These are phyloP conservation scores for Hypomontagnella submonticulosa DNA, from an alignment of 495 filamentous ascomycete genomes.

Conservation along the genomic window DNA sequence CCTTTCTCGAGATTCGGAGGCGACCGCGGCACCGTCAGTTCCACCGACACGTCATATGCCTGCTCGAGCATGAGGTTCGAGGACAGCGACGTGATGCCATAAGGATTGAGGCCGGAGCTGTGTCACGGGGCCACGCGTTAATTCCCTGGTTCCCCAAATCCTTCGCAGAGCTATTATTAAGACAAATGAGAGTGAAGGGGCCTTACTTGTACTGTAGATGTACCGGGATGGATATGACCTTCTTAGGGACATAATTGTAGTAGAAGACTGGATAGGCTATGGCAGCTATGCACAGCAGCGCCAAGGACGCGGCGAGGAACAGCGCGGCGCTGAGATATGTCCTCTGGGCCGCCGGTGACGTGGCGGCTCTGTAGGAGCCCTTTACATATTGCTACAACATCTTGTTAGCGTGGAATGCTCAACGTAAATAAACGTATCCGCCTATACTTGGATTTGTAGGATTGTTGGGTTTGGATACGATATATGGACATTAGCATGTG, in stretches of 20 bases:
- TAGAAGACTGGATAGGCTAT: conserved; percentile 83
- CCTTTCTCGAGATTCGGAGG: conserved; percentile 70
- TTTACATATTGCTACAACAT: conserved; percentile 40
- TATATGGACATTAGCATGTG: conserved; percentile 3
- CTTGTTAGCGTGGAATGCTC: background rate
- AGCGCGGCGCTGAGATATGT: conserved; percentile 78
- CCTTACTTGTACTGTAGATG: conserved; percentile 84
- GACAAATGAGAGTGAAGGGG: conserved; percentile 1
- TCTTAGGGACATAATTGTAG: conserved; percentile 80
- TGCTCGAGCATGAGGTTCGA: conserved; percentile 63
- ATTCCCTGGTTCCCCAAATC: background rate
- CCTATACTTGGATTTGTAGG: too few species aligned
- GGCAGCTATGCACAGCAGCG: conserved; percentile 71
- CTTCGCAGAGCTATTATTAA: background rate
- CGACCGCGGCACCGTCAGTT: conserved; percentile 69
- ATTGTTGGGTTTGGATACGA: background rate
- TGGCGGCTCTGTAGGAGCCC: conserved; percentile 61
- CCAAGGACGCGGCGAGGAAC: conserved; percentile 65
- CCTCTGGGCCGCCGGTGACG: conserved; percentile 73
- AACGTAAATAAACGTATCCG: background rate
- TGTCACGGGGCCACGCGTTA: conserved; percentile 1
- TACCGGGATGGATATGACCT: conserved; percentile 69
- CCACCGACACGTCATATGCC: conserved; percentile 70
- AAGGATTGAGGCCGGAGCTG: conserved; percentile 62
- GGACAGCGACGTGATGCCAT: conserved; percentile 60